Evolutionary conservation across 805 yeast species (phyloP).

Genomic region (Wickerhamiella lipophila): DNA sequence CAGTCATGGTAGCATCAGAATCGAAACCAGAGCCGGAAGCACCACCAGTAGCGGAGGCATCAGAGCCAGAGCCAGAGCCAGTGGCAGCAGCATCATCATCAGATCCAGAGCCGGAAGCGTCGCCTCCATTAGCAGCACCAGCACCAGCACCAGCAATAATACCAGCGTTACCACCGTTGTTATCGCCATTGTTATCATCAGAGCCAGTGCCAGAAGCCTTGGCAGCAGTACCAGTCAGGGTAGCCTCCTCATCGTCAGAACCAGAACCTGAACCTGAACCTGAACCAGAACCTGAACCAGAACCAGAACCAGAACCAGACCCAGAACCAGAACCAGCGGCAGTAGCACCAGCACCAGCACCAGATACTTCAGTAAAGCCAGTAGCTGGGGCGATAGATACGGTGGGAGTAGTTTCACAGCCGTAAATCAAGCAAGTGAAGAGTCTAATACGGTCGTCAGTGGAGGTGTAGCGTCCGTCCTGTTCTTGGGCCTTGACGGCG

Average conservation of each 20-base stretch:
- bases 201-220: not conserved
- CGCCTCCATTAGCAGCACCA: not conserved
- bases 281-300: not conserved
- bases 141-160: not conserved
- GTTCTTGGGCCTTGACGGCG: constrained; percentile 3
- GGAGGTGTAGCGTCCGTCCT: not conserved
- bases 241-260: not conserved
- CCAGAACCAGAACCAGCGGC: not conserved
- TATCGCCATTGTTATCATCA: not conserved
- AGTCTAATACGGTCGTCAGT: not conserved
- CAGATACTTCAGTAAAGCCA: not conserved
- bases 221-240: not conserved
- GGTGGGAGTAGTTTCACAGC: not conserved
- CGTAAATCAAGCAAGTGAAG: constrained; percentile 7
- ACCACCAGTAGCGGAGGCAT: not conserved
- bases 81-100: not conserved
- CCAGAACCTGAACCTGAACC: not conserved
- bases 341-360: not conserved
- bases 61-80: not conserved
- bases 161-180: not conserved
- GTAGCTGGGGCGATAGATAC: not conserved
- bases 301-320: not conserved
- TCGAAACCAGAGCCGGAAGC: constrained; percentile 3
- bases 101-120: constrained; percentile 3
- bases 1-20: constrained; percentile 4